Conservation (phyloP, 352 stramenopile species). For the Globisporangium paddicum region DNA sequence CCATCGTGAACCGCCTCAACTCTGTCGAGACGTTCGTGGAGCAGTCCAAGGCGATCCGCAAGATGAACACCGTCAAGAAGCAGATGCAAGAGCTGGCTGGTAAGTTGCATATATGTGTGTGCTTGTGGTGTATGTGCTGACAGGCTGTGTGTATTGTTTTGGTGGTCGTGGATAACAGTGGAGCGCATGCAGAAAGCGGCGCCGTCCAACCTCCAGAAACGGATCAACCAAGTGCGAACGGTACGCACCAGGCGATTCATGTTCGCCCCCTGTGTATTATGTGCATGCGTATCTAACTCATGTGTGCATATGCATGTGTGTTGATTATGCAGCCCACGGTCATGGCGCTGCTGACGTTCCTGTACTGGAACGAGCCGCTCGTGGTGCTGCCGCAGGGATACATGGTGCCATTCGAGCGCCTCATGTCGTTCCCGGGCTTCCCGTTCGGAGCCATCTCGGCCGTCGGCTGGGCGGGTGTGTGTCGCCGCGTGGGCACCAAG, state of each 20-base stretch:
- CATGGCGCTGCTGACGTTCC: constrained; percentile 45
- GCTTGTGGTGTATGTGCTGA: background rate
- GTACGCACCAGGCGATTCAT: constrained; percentile 23
- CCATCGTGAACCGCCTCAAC: constrained; percentile 77
- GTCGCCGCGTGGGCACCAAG: constrained; percentile 67
- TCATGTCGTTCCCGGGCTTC: constrained; percentile 76
- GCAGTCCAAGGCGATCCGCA: constrained; percentile 79
- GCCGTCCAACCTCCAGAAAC: constrained; percentile 71
- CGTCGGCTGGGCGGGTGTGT: constrained; percentile 71
- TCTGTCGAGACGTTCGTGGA: constrained; percentile 87
- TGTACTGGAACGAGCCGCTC: constrained; percentile 79
- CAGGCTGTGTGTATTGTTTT: background rate
- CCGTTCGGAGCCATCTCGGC: constrained; percentile 69
- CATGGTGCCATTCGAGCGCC: constrained; percentile 73
- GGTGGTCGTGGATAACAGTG: constrained; percentile 25
- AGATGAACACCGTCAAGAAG: constrained; percentile 86
- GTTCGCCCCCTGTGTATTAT: background rate
- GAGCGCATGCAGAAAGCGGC: constrained; percentile 59
- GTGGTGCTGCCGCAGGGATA: constrained; percentile 63
- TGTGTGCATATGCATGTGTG: background rate
- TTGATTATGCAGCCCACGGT: constrained; percentile 37
- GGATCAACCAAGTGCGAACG: constrained; percentile 63
- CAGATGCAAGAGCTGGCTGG: constrained; percentile 76
- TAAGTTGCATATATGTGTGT: constrained; percentile 14
- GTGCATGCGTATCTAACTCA: constrained; percentile 1